Evolutionary conservation across 2,329 filamentous ascomycete species (phyloP), one percentile per base, ranked within the genome.

Genomic region (Diaporthe sp.): DNA sequence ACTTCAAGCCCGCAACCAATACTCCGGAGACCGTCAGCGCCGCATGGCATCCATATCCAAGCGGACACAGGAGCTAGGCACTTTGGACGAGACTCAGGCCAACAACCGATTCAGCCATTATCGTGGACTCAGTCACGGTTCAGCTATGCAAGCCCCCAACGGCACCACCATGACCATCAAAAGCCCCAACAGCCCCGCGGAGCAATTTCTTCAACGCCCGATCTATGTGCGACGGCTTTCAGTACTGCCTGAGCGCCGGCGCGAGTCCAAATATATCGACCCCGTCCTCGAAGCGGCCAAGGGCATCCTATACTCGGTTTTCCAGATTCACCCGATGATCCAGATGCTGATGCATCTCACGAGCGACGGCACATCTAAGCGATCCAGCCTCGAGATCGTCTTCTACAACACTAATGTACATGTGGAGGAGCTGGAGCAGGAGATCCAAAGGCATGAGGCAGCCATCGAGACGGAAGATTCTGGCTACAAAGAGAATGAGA

Each of bases 321-420:
- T 93, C 77, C 91, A 93, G 81, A 91, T 93, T 37, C 92, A 93
- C 77, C 91, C 91, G 7, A 91, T 91, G 84, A 92, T 93, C 76
- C 91, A 93, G 82, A 91, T 90, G 83, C 85, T 93, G 72, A 90
- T 92, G 82, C 87, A 89, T 58, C 85, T 93, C 67, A 89, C 90
- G 65, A 90, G 88, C 78, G 91, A 93, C 76, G 90, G 88, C 44
- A 90, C 90, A 13, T 85, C 88, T 31, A 92, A 91, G 80, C 86
- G 90, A 68, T 92, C 91, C 5, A 92, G 91, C 77, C 87, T 93
- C 15, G 91, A 93, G 79, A 89, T 92, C 74, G 90, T 93, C 39
- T 91, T 93, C 76, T 93, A 92, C 82, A 92, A 92, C 81, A 92
- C 91, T 15, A 92, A 91, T 76, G 90, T 88, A 1, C 92, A 93